Evolutionary conservation across 2,329 filamentous ascomycete species (phyloP), one percentile per base, ranked within the genome.

Genomic region (Paraphoma chrysanthemicola): DNA sequence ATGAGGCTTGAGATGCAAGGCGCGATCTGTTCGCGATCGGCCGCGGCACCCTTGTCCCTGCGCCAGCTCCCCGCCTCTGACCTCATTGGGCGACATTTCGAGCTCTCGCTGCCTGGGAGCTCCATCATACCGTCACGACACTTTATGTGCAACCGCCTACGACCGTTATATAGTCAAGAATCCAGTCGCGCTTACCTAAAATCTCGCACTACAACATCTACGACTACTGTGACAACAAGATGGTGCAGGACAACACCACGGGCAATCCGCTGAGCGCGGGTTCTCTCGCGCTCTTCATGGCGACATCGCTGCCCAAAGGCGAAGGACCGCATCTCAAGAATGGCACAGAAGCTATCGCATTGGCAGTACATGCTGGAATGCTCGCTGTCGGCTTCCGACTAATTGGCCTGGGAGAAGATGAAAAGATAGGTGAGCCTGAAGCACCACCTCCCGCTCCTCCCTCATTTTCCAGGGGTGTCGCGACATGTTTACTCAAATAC

Each of bases 341-440:
- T 55, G 85, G 90, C 0, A 92, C 90, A 74, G 93, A 98, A 79
- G 92, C 90, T 46, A 82, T 97, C 58, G 92, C 92, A 14, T 85
- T 98, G 23, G 89, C 96, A 60, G 83, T 89, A 17, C 94, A 99
- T 76, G 90, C 92, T 3, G 92, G 89, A 69, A 91, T 98, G 88
- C 75, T 86, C 23, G 88, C 89, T 8, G 86, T 94, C 2, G 91
- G 88, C 61, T 98, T 97, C 75, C 85, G 89, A 51, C 83, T 98
- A 3, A 78, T 92, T 16, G 93, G 93, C 1, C 88, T 97, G n/a
- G 85, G 89, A 46, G 92, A 98, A 77, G 92, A 94, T 51, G 87
- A 93, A 71, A 86, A 82, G 46, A 86, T 91, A 62, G 85, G 91
- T 92, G 78, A 57, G 79, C 66, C 44, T 18, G 16, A 29, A 36